These are phyloP conservation scores for Paradendryphiella salina DNA, from an alignment of 2,329 filamentous ascomycete species.

Conservation along the genomic window DNA sequence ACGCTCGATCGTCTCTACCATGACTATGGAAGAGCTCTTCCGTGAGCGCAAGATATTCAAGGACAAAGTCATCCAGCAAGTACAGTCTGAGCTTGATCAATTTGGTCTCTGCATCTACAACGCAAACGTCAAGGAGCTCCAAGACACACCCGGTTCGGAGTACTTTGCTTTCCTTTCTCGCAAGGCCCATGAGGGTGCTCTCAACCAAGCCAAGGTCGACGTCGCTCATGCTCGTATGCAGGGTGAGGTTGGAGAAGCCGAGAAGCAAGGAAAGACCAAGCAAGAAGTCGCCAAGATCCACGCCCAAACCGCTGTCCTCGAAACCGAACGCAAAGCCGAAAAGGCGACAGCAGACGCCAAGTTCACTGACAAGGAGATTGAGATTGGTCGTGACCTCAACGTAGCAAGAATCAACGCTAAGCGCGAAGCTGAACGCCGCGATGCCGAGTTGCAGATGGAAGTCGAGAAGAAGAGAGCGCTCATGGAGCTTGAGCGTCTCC, in stretches of 20 bases:
- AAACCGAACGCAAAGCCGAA: conserved; percentile 82
- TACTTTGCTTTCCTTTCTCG: conserved; percentile 82
- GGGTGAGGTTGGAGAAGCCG: conserved; percentile 75
- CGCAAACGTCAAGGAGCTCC: conserved; percentile 82
- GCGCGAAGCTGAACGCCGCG: conserved; percentile 72
- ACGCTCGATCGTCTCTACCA: conserved; percentile 76
- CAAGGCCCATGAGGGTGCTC: conserved; percentile 83
- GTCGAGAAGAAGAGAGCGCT: conserved; percentile 77
- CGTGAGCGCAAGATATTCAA: conserved; percentile 77
- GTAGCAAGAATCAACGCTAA: conserved; percentile 74
- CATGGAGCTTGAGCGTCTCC: conserved; percentile 78
- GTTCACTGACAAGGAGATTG: conserved; percentile 71
- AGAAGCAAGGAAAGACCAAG: conserved; percentile 78
- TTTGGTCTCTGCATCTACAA: conserved; percentile 72
- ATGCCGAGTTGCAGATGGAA: conserved; percentile 77
- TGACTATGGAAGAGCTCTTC: conserved; percentile 94
- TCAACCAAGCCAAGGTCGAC: conserved; percentile 73
- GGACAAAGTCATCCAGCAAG: conserved; percentile 64
- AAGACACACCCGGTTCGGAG: conserved; percentile 77
- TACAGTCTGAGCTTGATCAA: conserved; percentile 76
- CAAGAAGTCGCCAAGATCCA: conserved; percentile 87
- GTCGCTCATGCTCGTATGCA: conserved; percentile 62
- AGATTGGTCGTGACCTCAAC: conserved; percentile 72
- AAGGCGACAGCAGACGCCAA: conserved; percentile 77
- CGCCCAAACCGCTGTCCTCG: conserved; percentile 79